Base-by-base conservation (phyloP, 2,329 filamentous ascomycete genomes). In the Elsinoe australis region DNA sequence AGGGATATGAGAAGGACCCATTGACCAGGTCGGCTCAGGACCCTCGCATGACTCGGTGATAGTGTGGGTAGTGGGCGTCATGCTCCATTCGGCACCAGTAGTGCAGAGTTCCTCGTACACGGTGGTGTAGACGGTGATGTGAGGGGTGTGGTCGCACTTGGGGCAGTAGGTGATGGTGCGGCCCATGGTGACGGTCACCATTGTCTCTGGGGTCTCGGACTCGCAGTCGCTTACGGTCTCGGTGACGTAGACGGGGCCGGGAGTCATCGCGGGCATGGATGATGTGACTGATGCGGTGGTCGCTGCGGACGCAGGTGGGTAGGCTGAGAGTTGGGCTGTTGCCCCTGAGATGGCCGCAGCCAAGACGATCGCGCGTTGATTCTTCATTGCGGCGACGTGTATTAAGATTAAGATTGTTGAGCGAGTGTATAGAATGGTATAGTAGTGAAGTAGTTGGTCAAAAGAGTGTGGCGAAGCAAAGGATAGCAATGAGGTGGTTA, bases 251-350 rank as follows among this genome's bases (percentile, higher is more conserved):
- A 61, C 33, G 21, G 45, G 45, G 28, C 32, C 32, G 9, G 45
- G 15, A 2, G 34, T 48, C 18, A 26, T 48, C 15, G 21, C 12
- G n/a, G 21, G 34, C 22, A 19, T 10, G 9, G 45, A 36, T 21
- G 45, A 48, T 3, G 26, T 10, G 39, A 56, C 75, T 76, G 85
- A 94, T 94, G 67, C 88, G 78, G 69, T 92, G 85, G 48, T 79
- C 74, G 29, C 95, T 72, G 46, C 83, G 83, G 62, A 96, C 92
- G 45, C 94, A 69, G 34, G 81, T 71, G 56, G 95, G 18, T 44
- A 44, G 15, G 21, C 39, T 9, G 39, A 32, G 14, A 44, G 26
- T 32, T 44, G 39, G 28, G 39, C 39, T 17, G 39, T 28, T 18
- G 39, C 28, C 12, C 39, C 28, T 9, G 39, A 31, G 17, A 44